Evolutionary conservation across 2,329 filamentous ascomycete species (phyloP).

Genomic region (Didymosphaeria variabile): DNA sequence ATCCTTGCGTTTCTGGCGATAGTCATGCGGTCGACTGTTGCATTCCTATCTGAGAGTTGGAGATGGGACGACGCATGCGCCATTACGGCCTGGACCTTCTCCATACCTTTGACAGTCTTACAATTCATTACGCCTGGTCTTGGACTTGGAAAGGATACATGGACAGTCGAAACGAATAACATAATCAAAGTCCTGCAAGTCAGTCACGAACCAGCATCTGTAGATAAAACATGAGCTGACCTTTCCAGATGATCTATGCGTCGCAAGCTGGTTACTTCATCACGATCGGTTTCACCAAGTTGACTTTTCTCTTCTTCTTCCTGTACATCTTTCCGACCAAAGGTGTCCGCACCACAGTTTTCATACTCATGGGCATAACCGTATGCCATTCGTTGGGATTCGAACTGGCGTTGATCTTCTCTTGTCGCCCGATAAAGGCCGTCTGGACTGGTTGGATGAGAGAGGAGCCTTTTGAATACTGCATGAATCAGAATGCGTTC

Average conservation of each 20-base stretch:
- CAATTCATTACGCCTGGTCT: conserved; percentile 18
- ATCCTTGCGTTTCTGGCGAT: conserved; percentile 43
- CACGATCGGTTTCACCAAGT: conserved; percentile 29
- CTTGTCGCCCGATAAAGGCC: conserved; percentile 20
- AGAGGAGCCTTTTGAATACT: conserved; percentile 20
- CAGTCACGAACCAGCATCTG: not conserved
- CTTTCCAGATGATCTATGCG: conserved; percentile 19
- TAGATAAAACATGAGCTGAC: not conserved
- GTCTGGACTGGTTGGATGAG: conserved; percentile 22
- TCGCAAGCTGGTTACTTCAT: conserved; percentile 40
- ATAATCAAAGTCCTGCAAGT: conserved; percentile 54
- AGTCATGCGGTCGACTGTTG: conserved; percentile 31
- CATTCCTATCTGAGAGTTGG: conserved; percentile 17
- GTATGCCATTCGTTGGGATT: conserved; percentile 23
- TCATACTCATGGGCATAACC: conserved; percentile 18
- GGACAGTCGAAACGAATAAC: conserved; percentile 53
- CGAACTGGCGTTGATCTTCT: conserved; percentile 24
- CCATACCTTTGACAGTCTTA: conserved; percentile 21
- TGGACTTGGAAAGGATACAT: conserved; percentile 62
- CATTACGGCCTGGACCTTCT: conserved; percentile 17
- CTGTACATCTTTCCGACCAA: conserved; percentile 38
- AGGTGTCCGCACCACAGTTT: conserved; percentile 17
- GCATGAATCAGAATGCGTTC: conserved; percentile 22
- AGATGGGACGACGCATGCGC: conserved; percentile 24
- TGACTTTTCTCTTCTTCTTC: conserved; percentile 37